Evolutionary conservation across 805 yeast species (phyloP), one percentile per base, ranked within the genome.

Genomic region (Yamadazyma tumulicola): DNA sequence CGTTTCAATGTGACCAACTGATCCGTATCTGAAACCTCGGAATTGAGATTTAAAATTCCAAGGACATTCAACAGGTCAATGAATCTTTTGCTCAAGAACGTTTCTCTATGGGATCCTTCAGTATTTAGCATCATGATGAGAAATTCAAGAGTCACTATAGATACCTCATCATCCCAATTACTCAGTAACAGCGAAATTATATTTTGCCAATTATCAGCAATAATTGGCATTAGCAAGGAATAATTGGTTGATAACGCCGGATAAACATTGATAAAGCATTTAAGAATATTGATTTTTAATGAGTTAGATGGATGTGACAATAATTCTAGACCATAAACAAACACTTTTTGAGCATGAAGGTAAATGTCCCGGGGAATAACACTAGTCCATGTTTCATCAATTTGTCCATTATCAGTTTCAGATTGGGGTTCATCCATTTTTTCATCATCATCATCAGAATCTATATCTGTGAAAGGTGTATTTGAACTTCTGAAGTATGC

Each of bases 271-370:
- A 35, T 46, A 16, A 67, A 37, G 0, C 85, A 67, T 20, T 57
- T 63, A 35, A 89, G 53, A 5, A 87, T 69, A 39, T 77, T 80
- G 3, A 72, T 52, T 27, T 75, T 71, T 19, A 91, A 55, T 3
- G 68, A 57, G 2, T 69, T 55, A 0, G 94, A 81, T 1, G 75
- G 74, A 47, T 85, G 93, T 2, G 85, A 77, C 23, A 86, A 58
- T 21, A 75, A 66, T 38, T 85, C 63, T 35, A 85, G 83, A 5
- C 91, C 81, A 52, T 87, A 85, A 5, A 67, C 72, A 34, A 78
- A 65, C 3, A 91, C 77, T 35, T 75, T 75, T 28, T 78, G 74
- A 1, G 85, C 58, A 2, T 80, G 60, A 25, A 58, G 53, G 54
- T 85, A 91, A 0, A 82, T 61, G 2, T 68, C 59, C 26, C 71